Conservation (phyloP, 768 basidiomycete genomes). For the Solioccasus polychromus region DNA sequence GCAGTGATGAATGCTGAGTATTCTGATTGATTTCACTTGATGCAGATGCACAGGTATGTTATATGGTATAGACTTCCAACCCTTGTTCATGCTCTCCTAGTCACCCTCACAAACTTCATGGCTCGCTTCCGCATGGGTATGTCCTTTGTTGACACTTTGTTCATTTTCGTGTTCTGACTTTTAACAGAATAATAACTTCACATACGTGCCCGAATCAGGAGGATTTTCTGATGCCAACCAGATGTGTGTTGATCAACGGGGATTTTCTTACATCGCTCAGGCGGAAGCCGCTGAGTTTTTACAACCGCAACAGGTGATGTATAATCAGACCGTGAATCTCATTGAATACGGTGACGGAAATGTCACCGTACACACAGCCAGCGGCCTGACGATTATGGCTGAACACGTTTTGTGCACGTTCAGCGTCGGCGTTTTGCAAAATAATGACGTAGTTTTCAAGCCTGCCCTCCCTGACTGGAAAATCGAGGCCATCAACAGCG, state of each 20-base stretch:
- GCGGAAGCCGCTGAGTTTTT: conserved; percentile 58
- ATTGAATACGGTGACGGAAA: conserved; percentile 46
- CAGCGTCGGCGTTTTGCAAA: conserved; percentile 67
- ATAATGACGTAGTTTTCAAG: conserved; percentile 54
- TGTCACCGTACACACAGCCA: conserved; percentile 45
- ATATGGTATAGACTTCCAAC: too few species aligned
- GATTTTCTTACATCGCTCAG: conserved; percentile 56
- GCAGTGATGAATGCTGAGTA: neutral
- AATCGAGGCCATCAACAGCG: conserved; percentile 58
- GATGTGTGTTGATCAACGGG: conserved; percentile 58
- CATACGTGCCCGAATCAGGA: conserved; percentile 46
- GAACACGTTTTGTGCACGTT: conserved; percentile 67
- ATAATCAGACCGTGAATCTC: conserved; percentile 49
- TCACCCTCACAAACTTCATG: conserved; percentile 44
- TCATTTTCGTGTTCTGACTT: too few species aligned
- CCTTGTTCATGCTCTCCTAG: too few species aligned
- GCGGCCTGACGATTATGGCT: conserved; percentile 43
- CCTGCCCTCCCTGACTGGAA: conserved; percentile 60
- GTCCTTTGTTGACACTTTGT: conserved; percentile 5
- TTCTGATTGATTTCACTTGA: neutral
- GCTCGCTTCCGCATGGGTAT: conserved; percentile 61
- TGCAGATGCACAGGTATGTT: neutral
- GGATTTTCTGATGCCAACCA: conserved; percentile 57
- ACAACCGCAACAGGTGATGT: conserved; percentile 40
- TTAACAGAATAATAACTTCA: conserved; percentile 59